Evolutionary conservation across 2,329 filamentous ascomycete species (phyloP), one percentile per base, ranked within the genome.

Genomic region (Apiospora hydei): DNA sequence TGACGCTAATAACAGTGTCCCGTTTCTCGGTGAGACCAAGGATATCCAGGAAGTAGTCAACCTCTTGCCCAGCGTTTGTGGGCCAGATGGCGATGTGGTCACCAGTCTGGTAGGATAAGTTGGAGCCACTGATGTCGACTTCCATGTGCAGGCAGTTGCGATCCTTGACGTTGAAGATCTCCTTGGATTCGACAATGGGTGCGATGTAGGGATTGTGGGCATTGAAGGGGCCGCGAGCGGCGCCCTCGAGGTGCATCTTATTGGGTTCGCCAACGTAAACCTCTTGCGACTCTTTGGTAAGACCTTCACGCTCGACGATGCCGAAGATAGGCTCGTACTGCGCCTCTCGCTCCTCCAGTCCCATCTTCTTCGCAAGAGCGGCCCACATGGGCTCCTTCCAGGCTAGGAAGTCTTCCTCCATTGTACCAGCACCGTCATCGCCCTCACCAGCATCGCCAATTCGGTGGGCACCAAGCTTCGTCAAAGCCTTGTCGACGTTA

Each of bases 351-450:
- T 99, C 96, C 83, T 98, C 93, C 71, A 99, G 86, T 70, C 90
- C 90, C 92, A 99, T 94, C 80, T 94, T 91, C 76, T 94, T 89
- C 34, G 93, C 88, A 70, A 99, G 87, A 73, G 93, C 93, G 78
- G 89, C 87, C 96, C 97, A 99, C 96, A 99, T 99, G 74, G 95
- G 95, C 79, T 99, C 96, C 86, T 99, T 99, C 96, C 96, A 99
- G 76, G 96, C 94, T 78, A 99, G 85, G 83, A 98, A 99, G 80
- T 99, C 97, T 85, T 99, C 97, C 85, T 99, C 96, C 97, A 99
- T 99, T 72, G 96, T 99, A 74, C 97, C 96, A 76, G 96, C 95
- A 75, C 97, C 96, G 81, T 99, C 96, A 79, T 99, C 96, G 79
- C 96, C 96, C 85, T 98, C 96, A 77, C 97, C 96, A 71, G 95